Evolutionary conservation across 257 asterid species (phyloP), one percentile per base, ranked within the genome.

Genomic region (Gentiana macrophylla): DNA sequence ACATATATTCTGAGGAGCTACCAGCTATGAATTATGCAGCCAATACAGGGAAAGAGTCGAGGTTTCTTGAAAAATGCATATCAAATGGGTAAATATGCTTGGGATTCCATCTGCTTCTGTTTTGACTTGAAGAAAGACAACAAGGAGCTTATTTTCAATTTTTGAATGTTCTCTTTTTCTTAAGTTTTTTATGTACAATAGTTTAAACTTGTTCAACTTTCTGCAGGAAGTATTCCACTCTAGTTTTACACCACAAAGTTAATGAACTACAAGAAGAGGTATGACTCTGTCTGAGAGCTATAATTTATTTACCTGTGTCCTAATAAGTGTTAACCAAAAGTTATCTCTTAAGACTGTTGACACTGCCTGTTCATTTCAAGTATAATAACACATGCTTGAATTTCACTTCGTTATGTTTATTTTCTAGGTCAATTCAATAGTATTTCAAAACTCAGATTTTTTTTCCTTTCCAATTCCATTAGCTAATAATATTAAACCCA

Each of bases 1-100:
- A 56, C 44, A 79, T 91, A 49, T 91, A 91, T 76, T 74, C 59
- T 64, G 76, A 76, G 71, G 98, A 91, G 76, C 77, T 87, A 49
- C 95, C 98, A 8, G 83, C 86, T 37, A 86, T 86, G 98, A 91
- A 82, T 60, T 84, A 77, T 70, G 96, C 96, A 62, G 84, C 96
- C 56, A 87, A 91, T 74, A 84, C 98, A 47, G 96, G 98, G 69
- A 91, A 86, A 77, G 69, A 82, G 61, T 80, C 96, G 37, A 71
- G 35, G 72, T 91, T 91, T 74, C 95, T 86, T 58, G 79, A 84
- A 75, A 79, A 76, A 86, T 84, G 98, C 56, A 79, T 91, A 41
- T 84, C 89, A 24, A 82, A 81, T 64, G 98, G 98, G 98, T 84
- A 82, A 62, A 52, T 4, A 32, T 5, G 1, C 32, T 61, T 37